Base-by-base conservation (phyloP, 1,284 basidiomycete species). In the Coniferiporia weirii region DNA sequence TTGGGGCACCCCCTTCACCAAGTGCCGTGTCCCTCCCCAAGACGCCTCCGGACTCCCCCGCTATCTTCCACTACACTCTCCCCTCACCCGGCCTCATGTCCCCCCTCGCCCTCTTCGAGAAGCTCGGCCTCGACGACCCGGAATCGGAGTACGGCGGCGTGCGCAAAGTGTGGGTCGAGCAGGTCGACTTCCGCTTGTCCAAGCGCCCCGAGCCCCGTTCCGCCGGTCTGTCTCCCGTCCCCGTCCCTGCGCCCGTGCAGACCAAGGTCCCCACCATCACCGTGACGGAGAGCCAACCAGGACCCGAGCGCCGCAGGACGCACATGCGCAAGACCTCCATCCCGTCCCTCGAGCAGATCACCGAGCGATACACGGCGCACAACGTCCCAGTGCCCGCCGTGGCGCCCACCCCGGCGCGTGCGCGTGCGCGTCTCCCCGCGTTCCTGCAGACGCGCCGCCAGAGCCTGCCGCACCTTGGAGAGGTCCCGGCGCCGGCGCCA, bases 271-370 rank as follows among this genome's bases (percentile, higher is more conserved):
- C 27, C 27, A 27, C 27, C 27, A 27, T 27, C 27, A 27, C 27
- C 27, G 27, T 27, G 35, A 44, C n/a, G 43, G n/a, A 12, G 27
- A 57, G 22, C 43, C 40, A 7, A 34, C 70, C 64, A 53, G 54
- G 32, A 15, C 12, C 57, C 22, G 44, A 40, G 27, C 46, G 34
- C 55, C 40, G 45, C 22, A 10, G 6, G 46, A 19, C 48, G 32
- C 63, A 61, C 59, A 60, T 47, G 43, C 55, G 45, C 61, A 67
- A 65, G 56, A 73, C 71, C 63, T 65, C 70, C 43, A 64, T 84
- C 38, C 87, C 88, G 12, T 89, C 88, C 15, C 79, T 91, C 60
- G 87, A 88, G 65, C 81, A 90, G 68, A 90, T 91, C 64, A 82
- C 83, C 43, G 83, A 85, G 52, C 84, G 79, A 61, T 66, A 89